Evolutionary conservation across 345 rosid genomes (phyloP).

Genomic region (Murraya koenigii): DNA sequence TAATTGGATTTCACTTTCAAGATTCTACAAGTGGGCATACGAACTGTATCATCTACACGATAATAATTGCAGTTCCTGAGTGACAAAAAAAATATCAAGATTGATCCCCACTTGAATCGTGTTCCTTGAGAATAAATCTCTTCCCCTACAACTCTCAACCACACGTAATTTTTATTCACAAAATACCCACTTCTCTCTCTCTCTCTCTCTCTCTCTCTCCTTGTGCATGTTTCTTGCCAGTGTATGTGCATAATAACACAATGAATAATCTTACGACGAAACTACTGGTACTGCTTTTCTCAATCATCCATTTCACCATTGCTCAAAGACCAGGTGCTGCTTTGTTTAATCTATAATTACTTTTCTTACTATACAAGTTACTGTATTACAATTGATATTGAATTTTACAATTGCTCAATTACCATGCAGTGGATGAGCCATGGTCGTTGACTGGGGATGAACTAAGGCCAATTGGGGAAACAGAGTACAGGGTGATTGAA

Average conservation of each 20-base stretch:
- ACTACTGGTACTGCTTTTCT: not conserved
- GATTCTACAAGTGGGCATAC: not conserved
- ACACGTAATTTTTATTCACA: conserved; percentile 13
- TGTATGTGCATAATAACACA: not conserved
- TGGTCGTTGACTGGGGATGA: not conserved
- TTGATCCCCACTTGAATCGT: conserved; percentile 9
- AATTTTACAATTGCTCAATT: no score
- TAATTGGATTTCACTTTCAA: not conserved
- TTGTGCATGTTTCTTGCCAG: not conserved
- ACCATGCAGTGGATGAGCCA: conserved; percentile 16
- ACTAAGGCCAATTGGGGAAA: conserved; percentile 14
- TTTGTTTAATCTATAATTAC: not conserved
- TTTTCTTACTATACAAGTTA: not conserved
- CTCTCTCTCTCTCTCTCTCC: not conserved
- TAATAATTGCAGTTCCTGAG: not conserved
- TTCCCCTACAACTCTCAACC: conserved; percentile 18
- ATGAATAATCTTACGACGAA: conserved; percentile 1
- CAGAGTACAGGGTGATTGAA: conserved; percentile 21
- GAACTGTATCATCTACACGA: not conserved
- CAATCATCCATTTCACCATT: conserved; percentile 3
- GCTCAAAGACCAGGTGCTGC: conserved; percentile 18
- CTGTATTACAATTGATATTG: no score
- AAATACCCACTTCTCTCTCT: not conserved
- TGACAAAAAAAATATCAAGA: not conserved
- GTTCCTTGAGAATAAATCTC: not conserved